These are phyloP conservation scores for Plasmodium vinckei DNA, from an alignment of 169 alveolate genomes.

Conservation along the genomic window DNA sequence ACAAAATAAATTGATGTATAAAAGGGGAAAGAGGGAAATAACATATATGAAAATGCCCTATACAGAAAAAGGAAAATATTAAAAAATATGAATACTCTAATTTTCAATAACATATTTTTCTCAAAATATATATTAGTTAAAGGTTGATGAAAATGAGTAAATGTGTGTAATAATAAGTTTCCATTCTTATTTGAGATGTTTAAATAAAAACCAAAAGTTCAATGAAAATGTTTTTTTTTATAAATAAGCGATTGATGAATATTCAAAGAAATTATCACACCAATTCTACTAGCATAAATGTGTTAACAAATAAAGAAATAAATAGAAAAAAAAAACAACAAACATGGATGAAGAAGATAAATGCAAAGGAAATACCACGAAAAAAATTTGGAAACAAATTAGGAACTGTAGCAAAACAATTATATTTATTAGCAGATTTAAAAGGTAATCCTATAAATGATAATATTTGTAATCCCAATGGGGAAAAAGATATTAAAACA, in stretches of 20 bases:
- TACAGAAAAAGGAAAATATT: no score
- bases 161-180: neutral
- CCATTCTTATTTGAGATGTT: neutral
- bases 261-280: slow-evolving; percentile 1
- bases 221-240: neutral
- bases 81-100: no score
- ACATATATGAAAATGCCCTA: no score
- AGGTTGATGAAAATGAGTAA: neutral
- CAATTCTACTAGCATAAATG: slow-evolving; percentile 14
- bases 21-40: no score
- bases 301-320: slow-evolving; percentile 66
- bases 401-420: slow-evolving; percentile 67
- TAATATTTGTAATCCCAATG: neutral
- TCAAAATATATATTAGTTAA: neutral
- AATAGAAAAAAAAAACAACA: slow-evolving; percentile 56
- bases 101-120: no score
- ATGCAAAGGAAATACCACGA: slow-evolving; percentile 55
- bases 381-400: slow-evolving; percentile 74
- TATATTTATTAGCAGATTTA: slow-evolving; percentile 16
- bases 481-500: neutral
- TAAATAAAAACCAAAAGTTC: slow-evolving; percentile 1
- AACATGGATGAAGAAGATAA: slow-evolving; percentile 62
- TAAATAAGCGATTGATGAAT: neutral
- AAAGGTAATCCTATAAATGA: neutral
- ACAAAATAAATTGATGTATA: no score